phyloP scores from a whole-genome alignment of 768 basidiomycete genomes.

The Plicaturopsis crispa region DNA sequence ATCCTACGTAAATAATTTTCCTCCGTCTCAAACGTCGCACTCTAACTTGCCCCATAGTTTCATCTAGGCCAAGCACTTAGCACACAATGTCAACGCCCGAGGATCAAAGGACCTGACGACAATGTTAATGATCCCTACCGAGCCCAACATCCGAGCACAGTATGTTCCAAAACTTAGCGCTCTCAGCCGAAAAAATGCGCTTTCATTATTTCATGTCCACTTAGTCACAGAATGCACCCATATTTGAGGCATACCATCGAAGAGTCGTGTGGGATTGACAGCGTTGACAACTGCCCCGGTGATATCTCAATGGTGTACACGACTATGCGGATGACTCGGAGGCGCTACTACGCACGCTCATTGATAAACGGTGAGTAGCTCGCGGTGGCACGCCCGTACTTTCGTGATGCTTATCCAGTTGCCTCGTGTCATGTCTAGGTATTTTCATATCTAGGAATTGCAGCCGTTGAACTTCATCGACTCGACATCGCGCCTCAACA shows the following conservation, averaged over 20 bases:
- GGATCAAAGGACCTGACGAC: too few relatives aligned
- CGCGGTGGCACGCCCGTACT: background rate
- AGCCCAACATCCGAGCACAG: slow-evolving; percentile 14
- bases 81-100: too few relatives aligned
- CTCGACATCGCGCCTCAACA: background rate
- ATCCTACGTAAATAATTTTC: too few relatives aligned
- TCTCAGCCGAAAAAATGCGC: slow-evolving; percentile 15
- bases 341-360: background rate
- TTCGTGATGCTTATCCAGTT: background rate
- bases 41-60: too few relatives aligned
- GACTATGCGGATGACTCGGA: slow-evolving; percentile 1
- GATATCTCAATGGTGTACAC: background rate
- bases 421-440: too few relatives aligned
- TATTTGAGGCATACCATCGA: slow-evolving; percentile 12
- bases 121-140: too few relatives aligned
- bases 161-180: slow-evolving; percentile 23
- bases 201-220: slow-evolving; percentile 12
- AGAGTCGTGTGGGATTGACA: too few relatives aligned
- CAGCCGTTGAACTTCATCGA: background rate
- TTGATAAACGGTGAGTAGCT: background rate
- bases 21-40: too few relatives aligned
- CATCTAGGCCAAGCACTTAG: too few relatives aligned
- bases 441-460: background rate
- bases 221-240: slow-evolving; percentile 8
- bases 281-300: slow-evolving; percentile 1